These are phyloP conservation scores for Fusarium nelsonii DNA, from an alignment of 2,329 filamentous ascomycete species.

Conservation along the genomic window DNA sequence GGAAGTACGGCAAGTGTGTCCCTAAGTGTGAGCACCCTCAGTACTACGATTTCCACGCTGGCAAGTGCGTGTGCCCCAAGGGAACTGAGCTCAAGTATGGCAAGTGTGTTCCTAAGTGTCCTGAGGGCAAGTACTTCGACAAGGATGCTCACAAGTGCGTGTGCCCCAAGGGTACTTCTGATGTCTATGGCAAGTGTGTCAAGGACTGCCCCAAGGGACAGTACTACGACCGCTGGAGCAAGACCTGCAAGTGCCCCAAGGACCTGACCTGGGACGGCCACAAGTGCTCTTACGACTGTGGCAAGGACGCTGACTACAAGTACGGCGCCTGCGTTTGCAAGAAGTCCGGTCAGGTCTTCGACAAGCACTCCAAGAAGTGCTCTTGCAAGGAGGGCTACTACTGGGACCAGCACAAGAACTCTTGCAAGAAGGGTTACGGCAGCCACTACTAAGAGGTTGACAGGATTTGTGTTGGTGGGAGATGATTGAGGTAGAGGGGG, in stretches of 20 bases:
- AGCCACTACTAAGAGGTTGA: constrained; percentile 12
- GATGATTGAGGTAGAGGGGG: neutral
- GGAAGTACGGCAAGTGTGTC: constrained; percentile 22
- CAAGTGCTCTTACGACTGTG: constrained; percentile 37
- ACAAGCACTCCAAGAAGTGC: constrained; percentile 34
- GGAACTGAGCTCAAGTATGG: constrained; percentile 26
- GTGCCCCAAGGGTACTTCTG: constrained; percentile 26
- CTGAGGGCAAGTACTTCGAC: constrained; percentile 18
- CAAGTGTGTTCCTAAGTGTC: constrained; percentile 22
- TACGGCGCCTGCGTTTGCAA: constrained; percentile 40
- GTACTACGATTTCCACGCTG: neutral
- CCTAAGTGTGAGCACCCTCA: neutral
- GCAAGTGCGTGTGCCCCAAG: constrained; percentile 31
- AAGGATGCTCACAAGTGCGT: constrained; percentile 22
- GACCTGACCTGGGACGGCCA: constrained; percentile 33
- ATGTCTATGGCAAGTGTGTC: constrained; percentile 26
- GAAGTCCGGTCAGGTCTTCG: constrained; percentile 32
- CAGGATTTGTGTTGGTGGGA: neutral
- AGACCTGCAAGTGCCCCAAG: constrained; percentile 39
- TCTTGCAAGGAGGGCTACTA: constrained; percentile 31
- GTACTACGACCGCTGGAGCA: constrained; percentile 38
- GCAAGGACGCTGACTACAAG: constrained; percentile 37
- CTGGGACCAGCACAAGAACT: constrained; percentile 24
- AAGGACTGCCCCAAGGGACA: constrained; percentile 33
- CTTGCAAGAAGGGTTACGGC: constrained; percentile 35